Percentiles rank a stretch among this genome's conserved stretches.
Evolutionary conservation across 495 filamentous ascomycete species (phyloP).

Genomic region (Xylaria castorea): DNA sequence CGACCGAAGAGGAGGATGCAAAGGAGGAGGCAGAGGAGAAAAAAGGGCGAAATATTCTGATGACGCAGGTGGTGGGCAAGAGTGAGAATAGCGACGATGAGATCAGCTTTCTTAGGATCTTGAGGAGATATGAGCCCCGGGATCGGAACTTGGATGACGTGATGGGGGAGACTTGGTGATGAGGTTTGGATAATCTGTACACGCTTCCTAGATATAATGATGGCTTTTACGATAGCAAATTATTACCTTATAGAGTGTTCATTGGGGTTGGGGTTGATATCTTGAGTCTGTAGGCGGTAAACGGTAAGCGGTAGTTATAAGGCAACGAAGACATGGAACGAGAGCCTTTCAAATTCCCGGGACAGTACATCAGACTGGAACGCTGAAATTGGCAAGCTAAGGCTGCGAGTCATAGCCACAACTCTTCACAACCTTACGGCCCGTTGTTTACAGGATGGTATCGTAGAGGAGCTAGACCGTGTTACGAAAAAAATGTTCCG

Average conservation of each 20-base stretch:
- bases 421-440: too few species aligned
- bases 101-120: not conserved
- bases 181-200: not conserved
- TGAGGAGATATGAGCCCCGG: conserved; percentile 4
- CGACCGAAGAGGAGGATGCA: not conserved
- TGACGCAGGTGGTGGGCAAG: not conserved
- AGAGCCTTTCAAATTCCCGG: too few species aligned
- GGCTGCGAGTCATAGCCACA: too few species aligned
- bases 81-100: not conserved
- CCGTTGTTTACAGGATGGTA: too few species aligned
- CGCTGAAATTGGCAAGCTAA: too few species aligned
- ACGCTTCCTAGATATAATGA: not conserved
- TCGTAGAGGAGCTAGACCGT: too few species aligned
- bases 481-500: too few species aligned
- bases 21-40: not conserved
- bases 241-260: not conserved
- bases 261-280: too few species aligned
- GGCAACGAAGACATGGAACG: too few species aligned
- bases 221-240: not conserved
- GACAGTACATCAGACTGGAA: too few species aligned
- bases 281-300: too few species aligned
- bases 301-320: too few species aligned
- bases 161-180: conserved; percentile 11
- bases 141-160: not conserved
- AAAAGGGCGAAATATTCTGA: not conserved